Conservation (phyloP, 192 early-diverging fungal species). For the Linderina pennispora region DNA sequence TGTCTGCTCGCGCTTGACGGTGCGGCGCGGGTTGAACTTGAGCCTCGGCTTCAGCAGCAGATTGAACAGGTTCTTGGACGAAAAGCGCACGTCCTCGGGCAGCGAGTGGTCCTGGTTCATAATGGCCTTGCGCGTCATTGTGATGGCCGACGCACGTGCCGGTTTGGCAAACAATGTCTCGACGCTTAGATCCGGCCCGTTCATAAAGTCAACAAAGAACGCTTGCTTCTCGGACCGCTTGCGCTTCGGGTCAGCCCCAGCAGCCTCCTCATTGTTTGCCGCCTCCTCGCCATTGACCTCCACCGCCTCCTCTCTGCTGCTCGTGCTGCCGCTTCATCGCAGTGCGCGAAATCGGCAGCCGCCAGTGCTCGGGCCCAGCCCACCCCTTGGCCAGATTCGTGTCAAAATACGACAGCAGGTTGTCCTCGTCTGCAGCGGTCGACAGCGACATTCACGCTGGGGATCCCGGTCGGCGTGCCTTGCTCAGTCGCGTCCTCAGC, state of each 20-base stretch:
- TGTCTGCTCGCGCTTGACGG: too few species aligned
- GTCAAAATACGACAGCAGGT: conserved; percentile 87
- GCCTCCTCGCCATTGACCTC: conserved; percentile 16
- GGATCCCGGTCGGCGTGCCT: conserved; percentile 1
- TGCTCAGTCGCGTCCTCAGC: conserved; percentile 19
- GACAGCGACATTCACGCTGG: conserved; percentile 21
- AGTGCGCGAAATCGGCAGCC: conserved; percentile 48
- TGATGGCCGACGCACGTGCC: conserved; percentile 37
- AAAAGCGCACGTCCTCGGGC: conserved; percentile 79
- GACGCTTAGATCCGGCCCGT: conserved; percentile 54
- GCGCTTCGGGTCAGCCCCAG: conserved; percentile 32
- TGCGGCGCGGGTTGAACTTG: conserved; percentile 45
- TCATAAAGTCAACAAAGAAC: conserved; percentile 57
- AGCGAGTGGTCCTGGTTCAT: conserved; percentile 59
- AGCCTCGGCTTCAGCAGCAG: conserved; percentile 50
- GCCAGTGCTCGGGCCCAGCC: conserved; percentile 96
- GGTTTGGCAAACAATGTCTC: conserved; percentile 66
- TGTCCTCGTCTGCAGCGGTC: conserved; percentile 50
- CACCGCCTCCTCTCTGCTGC: conserved; percentile 13
- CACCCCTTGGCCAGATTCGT: conserved; percentile 70
- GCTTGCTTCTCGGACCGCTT: conserved; percentile 47
- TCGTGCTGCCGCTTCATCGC: conserved; percentile 30
- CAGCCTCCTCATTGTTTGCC: conserved; percentile 11
- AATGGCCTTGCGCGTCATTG: conserved; percentile 50
- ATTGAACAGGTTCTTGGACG: conserved; percentile 56